Evolutionary conservation across 169 alveolate genomes (phyloP), one percentile per base, ranked within the genome.

Genomic region (Plasmodium inui): DNA sequence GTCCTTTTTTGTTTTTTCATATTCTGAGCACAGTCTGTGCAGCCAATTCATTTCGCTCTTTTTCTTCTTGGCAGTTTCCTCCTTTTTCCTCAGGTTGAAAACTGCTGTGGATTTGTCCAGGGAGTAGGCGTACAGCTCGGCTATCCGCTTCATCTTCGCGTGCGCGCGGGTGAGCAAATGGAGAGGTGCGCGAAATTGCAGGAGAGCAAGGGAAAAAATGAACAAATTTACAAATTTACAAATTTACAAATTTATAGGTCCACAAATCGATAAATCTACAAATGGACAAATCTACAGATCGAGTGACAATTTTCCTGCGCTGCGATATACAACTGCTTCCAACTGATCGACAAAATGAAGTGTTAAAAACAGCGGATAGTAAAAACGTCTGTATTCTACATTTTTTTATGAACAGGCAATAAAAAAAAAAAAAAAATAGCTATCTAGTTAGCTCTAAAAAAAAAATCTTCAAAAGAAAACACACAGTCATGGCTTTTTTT

Each of bases 71-170:
- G 80, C 22, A 34, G n/a, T 71, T 67, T 89, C 90, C 53, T 19
- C 89, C 37, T 89, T 79, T 70, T 57, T 89, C 72, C 19, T 89
- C n/a, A 67, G 72, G 53, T 57, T 89, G 50, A 89, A 79, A 41
- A 89, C 39, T 37, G 94, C 6, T 79, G 83, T 46, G 14, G 86
- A 89, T 37, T 34, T 80, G 46, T 89, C 83, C 76, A 61, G 72
- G 34, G 94, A 89, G 28, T 89, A 89, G 17, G 82, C 41, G 55
- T 89, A 89, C 72, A 89, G 71, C 44, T 79, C 90, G 34, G 86
- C 39, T 34, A 89, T 32, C 46, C 34, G 57, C 72, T 80, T 79
- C 94, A 89, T 89, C 73, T 81, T 89, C 14, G 76, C 17, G n/a
- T 22, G 76, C 4, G 39, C 37, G 37, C 14, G 37, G 28, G 28